phyloP scores from a whole-genome alignment of 257 asterid genomes.

The Solanum etuberosum region DNA sequence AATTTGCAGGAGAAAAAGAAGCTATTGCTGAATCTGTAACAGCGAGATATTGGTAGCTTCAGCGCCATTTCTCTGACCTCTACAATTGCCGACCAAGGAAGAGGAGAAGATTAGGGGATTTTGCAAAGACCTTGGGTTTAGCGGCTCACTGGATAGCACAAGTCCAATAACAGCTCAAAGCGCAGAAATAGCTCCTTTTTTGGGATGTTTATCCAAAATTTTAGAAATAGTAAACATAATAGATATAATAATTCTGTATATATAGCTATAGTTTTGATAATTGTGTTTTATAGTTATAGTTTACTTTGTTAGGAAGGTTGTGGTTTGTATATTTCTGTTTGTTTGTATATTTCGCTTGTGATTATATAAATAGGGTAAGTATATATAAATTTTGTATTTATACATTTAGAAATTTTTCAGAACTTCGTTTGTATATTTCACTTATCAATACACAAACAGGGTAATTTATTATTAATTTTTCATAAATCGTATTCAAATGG shows the following conservation, averaged over 20 bases:
- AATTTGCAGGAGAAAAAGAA: conserved; percentile 22
- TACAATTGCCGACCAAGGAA: not conserved
- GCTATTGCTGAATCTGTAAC: conserved; percentile 13
- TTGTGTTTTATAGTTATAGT: not conserved
- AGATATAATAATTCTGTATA: too few species aligned
- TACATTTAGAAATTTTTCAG: too few species aligned
- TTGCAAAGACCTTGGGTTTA: not conserved
- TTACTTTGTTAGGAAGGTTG: not conserved
- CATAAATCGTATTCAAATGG: not conserved
- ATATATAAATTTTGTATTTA: too few species aligned
- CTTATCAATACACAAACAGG: not conserved
- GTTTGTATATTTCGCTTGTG: not conserved
- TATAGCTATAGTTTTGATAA: too few species aligned
- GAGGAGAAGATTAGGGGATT: not conserved
- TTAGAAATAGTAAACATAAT: too few species aligned
- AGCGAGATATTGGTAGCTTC: conserved; percentile 35
- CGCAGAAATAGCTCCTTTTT: not conserved
- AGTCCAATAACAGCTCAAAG: not conserved
- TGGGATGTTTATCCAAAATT: not conserved
- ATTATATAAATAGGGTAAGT: not conserved
- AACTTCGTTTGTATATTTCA: not conserved
- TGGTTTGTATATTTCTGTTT: not conserved
- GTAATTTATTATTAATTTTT: too few species aligned
- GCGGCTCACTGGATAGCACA: not conserved
- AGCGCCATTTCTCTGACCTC: conserved; percentile 4